These are phyloP conservation scores for Trypanosoma melophagium DNA, from an alignment of 208 protist species.

Conservation along the genomic window DNA sequence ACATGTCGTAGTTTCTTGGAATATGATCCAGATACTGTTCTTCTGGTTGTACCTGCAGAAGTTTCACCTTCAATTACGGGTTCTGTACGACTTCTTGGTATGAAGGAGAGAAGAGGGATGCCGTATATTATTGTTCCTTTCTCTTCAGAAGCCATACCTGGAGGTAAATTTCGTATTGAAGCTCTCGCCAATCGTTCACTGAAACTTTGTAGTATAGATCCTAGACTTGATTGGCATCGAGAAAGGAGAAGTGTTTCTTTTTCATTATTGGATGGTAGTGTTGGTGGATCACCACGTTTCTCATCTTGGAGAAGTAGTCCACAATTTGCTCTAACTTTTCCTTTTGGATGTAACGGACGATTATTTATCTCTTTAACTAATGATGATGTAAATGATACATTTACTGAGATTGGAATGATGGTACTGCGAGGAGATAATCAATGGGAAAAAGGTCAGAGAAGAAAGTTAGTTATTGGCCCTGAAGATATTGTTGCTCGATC, in stretches of 20 bases:
- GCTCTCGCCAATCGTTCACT: slow-evolving; percentile 62
- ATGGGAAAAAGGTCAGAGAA: slow-evolving; percentile 50
- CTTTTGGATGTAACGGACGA: slow-evolving; percentile 64
- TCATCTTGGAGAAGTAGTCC: slow-evolving; percentile 88
- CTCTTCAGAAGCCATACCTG: slow-evolving; percentile 24
- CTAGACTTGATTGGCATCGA: slow-evolving; percentile 74
- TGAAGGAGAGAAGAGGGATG: slow-evolving; percentile 75
- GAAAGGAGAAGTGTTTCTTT: slow-evolving; percentile 37
- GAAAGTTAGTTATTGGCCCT: slow-evolving; percentile 46
- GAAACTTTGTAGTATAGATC: slow-evolving; percentile 53
- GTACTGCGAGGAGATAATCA: slow-evolving; percentile 48
- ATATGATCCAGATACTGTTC: slow-evolving; percentile 60
- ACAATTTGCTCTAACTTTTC: slow-evolving; percentile 74
- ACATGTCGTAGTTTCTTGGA: slow-evolving; percentile 65
- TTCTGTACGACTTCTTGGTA: slow-evolving; percentile 55
- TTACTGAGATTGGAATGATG: slow-evolving; percentile 65
- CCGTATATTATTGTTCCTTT: slow-evolving; percentile 88
- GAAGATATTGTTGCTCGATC: slow-evolving; percentile 57
- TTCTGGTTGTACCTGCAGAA: slow-evolving; percentile 29
- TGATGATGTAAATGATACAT: slow-evolving; percentile 36
- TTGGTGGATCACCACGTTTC: slow-evolving; percentile 66
- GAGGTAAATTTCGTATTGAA: slow-evolving; percentile 51
- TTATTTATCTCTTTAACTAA: slow-evolving; percentile 63
- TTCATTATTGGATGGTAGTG: slow-evolving; percentile 47
- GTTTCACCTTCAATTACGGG: slow-evolving; percentile 30